Base-by-base conservation (phyloP, 2,329 filamentous ascomycete genomes). In the Zymoseptoria tritici region DNA sequence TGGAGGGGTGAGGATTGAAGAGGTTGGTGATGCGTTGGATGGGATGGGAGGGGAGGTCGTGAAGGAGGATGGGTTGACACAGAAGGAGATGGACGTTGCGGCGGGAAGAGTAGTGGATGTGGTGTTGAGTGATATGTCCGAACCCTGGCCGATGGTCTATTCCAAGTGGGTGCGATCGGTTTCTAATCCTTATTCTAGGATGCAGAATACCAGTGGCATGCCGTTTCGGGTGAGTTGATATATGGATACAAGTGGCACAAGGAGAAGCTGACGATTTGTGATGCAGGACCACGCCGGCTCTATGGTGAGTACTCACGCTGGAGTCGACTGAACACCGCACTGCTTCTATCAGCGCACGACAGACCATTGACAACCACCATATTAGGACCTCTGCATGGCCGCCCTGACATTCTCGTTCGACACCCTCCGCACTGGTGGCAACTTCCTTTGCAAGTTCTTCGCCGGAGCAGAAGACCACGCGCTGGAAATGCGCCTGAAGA, bases 81-180 rank as follows among this genome's bases (percentile, higher is more conserved):
- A 70, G 56, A 67, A 69, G 36, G 61, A 71, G 49, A 57, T 63
- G 22, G 56, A 64, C 42, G 66, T 67, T 57, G 67, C 58, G 9
- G 67, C 67, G 49, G 81, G 81, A 63, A 81, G 82, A 70, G 84
- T 84, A 71, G 92, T 97, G 65, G 90, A 97, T 78, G 85, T 99
- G 72, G 90, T 99, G 73, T 80, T 99, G 73, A 96, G 91, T 85
- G 94, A 99, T 83, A 99, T 99, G 94, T 99, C 87, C 85, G 93
- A 83, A 82, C 92, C 94, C 88, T 97, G 91, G 91, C 81, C 85
- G 70, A 89, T 90, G 79, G 89, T 84, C 57, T 81, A 82, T 71
- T 88, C 87, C 71, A 91, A 89, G 79, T 87, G 85, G 79, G 87
- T 89, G 80, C 91, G 85, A 79, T 96, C 87, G 80, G 83, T 97